These are phyloP conservation scores for Bremia lactucae DNA, from an alignment of 352 stramenopile species.

Conservation along the genomic window DNA sequence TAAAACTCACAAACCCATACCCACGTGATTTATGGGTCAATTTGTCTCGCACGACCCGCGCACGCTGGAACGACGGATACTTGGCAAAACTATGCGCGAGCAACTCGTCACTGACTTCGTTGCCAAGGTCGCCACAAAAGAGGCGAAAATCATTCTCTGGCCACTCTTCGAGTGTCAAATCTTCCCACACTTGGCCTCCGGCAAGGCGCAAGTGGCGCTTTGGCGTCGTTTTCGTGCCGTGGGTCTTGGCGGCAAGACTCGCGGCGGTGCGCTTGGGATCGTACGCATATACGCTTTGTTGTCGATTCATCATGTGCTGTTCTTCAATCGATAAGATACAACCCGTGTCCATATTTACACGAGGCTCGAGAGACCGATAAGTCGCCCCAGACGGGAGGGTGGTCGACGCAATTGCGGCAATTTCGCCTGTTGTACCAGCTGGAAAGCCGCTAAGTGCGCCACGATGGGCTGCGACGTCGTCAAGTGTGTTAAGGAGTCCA, in stretches of 20 bases:
- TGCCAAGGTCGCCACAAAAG: slow-evolving; percentile 92
- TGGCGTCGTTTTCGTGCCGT: slow-evolving; percentile 1
- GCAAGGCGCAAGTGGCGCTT: slow-evolving; percentile 61
- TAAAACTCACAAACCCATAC: slow-evolving; percentile 93
- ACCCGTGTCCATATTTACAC: slow-evolving; percentile 63
- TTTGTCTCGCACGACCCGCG: slow-evolving; percentile 78
- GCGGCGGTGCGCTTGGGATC: slow-evolving; percentile 38
- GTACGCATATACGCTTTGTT: slow-evolving; percentile 83
- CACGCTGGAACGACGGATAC: slow-evolving; percentile 69
- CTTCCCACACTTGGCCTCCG: slow-evolving; percentile 86
- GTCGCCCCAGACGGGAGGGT: background rate
- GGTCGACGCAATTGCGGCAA: slow-evolving; percentile 15
- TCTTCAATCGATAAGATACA: slow-evolving; percentile 52
- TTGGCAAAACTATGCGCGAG: slow-evolving; percentile 62
- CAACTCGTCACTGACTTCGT: slow-evolving; percentile 87
- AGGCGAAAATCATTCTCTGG: slow-evolving; percentile 94
- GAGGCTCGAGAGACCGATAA: slow-evolving; percentile 22
- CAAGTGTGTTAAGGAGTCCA: slow-evolving; percentile 34
- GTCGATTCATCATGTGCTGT: slow-evolving; percentile 70
- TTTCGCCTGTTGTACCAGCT: slow-evolving; percentile 36
- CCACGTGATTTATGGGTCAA: slow-evolving; percentile 84
- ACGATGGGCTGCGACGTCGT: slow-evolving; percentile 33
- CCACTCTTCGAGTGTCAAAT: slow-evolving; percentile 89
- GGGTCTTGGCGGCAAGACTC: slow-evolving; percentile 11
- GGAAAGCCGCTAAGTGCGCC: slow-evolving; percentile 66